phyloP scores from a whole-genome alignment of 2,329 filamentous ascomycete species.

The Colletotrichum sp. region DNA sequence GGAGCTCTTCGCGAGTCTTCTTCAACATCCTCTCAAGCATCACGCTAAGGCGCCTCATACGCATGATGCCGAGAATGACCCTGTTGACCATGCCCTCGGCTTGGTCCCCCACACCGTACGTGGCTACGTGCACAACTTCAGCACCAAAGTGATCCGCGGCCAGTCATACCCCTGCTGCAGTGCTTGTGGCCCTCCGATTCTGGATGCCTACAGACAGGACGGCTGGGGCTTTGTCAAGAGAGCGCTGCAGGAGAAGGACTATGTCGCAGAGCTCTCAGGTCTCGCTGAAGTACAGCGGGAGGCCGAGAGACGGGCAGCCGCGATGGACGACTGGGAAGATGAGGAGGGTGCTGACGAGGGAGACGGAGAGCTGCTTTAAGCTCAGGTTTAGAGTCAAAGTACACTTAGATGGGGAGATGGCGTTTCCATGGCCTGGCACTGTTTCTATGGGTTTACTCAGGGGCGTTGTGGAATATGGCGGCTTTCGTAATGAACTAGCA shows the following conservation, averaged over 20 bases:
- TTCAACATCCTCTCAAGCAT: conserved; percentile 83
- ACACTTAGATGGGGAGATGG: not conserved
- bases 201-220: conserved; percentile 69
- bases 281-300: conserved; percentile 72
- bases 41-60: conserved; percentile 62
- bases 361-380: conserved; percentile 50
- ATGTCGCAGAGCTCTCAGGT: conserved; percentile 78
- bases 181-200: conserved; percentile 75
- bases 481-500: not conserved
- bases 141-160: conserved; percentile 75
- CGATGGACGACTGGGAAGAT: conserved; percentile 65
- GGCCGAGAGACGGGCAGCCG: conserved; percentile 55
- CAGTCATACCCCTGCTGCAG: conserved; percentile 82
- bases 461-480: not conserved
- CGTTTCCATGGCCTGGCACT: not conserved
- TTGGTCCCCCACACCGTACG: conserved; percentile 82
- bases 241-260: conserved; percentile 77
- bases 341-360: conserved; percentile 57
- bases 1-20: conserved; percentile 83
- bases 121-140: conserved; percentile 77
- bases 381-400: not conserved
- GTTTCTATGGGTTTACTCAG: not conserved
- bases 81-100: conserved; percentile 65
- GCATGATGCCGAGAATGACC: conserved; percentile 58
- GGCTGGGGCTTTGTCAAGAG: conserved; percentile 81